These are phyloP conservation scores for Coemansia sp. DNA, from an alignment of 192 early-diverging fungal species.

Conservation along the genomic window DNA sequence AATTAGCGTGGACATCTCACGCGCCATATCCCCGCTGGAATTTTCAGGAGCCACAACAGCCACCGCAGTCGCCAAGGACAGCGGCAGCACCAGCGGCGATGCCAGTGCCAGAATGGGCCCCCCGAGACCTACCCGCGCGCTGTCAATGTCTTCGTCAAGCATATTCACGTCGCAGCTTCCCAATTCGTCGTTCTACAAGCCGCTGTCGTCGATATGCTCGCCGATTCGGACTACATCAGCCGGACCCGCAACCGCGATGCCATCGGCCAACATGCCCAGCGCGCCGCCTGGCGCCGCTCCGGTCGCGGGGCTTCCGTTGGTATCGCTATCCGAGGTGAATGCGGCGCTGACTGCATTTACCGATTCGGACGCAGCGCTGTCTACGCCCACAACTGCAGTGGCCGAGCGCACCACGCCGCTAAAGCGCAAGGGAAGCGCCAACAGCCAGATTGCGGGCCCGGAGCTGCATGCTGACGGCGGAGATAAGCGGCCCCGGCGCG, in stretches of 20 bases:
- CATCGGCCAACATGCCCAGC: background rate
- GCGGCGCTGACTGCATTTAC: constrained; percentile 23
- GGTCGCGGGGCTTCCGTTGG: constrained; percentile 8
- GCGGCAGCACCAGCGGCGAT: background rate
- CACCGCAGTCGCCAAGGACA: background rate
- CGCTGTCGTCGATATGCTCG: constrained; percentile 40
- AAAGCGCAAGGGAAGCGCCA: constrained; percentile 11
- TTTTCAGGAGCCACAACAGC: too few species aligned
- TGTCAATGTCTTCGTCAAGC: constrained; percentile 2
- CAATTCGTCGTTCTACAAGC: constrained; percentile 52
- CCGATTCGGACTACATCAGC: constrained; percentile 11
- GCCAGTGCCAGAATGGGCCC: background rate
- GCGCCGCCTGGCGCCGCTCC: background rate
- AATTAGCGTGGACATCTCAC: too few species aligned
- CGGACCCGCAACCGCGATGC: background rate
- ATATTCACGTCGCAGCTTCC: constrained; percentile 36
- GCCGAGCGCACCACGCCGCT: background rate
- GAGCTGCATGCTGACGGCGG: background rate
- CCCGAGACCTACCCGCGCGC: background rate
- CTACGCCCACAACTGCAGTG: background rate
- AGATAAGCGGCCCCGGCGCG: constrained; percentile 10
- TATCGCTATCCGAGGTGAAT: constrained; percentile 34
- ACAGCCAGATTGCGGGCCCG: background rate
- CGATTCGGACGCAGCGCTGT: background rate
- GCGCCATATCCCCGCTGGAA: too few species aligned